Evolutionary conservation across 139 green algal species (phyloP).

Genomic region (Nannochloris sp.): DNA sequence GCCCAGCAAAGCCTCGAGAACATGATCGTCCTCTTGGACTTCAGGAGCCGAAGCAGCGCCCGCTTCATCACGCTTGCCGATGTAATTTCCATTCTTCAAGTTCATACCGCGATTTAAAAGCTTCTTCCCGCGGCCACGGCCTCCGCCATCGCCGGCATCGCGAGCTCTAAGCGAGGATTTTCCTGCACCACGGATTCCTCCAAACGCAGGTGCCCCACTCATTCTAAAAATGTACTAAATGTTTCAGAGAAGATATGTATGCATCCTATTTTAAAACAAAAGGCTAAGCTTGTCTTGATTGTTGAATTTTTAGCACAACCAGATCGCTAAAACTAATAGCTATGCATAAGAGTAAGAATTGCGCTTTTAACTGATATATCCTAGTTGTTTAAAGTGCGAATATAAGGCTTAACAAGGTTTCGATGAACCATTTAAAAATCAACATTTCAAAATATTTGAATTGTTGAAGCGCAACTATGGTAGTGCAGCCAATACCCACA

Average conservation of each 20-base stretch:
- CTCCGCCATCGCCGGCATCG: conserved; percentile 20
- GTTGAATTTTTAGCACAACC: too few species aligned
- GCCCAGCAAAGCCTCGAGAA: conserved; percentile 60
- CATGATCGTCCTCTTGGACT: conserved; percentile 41
- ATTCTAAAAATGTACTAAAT: neutral
- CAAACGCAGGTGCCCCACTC: conserved; percentile 7
- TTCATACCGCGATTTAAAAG: conserved; percentile 30
- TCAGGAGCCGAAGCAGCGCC: neutral
- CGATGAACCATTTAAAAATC: too few species aligned
- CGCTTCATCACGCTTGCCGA: neutral
- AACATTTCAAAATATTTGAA: too few species aligned
- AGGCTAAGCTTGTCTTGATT: too few species aligned
- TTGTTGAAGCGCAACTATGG: too few species aligned
- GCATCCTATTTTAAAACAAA: neutral
- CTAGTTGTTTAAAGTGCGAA: neutral
- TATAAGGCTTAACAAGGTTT: too few species aligned
- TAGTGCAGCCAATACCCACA: too few species aligned
- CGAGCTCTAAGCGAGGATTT: conserved; percentile 16
- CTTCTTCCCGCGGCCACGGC: conserved; percentile 11
- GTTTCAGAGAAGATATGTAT: neutral
- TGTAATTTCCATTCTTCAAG: conserved; percentile 21
- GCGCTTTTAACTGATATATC: neutral
- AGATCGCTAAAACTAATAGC: neutral
- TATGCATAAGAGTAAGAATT: neutral
- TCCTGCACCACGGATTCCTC: neutral